Percentiles rank a stretch among this genome's conserved stretches.
phyloP scores from a whole-genome alignment of 371 early-diverging fungal genomes.

The Choanephora cucurbitarum region DNA sequence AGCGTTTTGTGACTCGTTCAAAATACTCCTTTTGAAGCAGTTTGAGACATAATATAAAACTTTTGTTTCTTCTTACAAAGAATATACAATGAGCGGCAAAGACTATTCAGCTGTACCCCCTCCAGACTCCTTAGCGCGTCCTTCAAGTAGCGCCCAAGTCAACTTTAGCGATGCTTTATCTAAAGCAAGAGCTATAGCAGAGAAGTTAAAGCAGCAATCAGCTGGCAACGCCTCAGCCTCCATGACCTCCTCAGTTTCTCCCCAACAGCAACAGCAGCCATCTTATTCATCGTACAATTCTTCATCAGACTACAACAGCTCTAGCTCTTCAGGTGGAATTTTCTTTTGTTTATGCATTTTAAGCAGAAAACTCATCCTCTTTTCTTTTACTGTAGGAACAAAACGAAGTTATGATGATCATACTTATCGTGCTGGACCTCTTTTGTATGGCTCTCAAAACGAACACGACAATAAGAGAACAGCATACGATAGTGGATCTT shows the following conservation, averaged over 20 bases:
- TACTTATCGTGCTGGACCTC: slow-evolving; percentile 18
- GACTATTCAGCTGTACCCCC: slow-evolving; percentile 50
- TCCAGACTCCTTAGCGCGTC: slow-evolving; percentile 36
- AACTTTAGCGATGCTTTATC: slow-evolving; percentile 75
- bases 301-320: too few relatives aligned
- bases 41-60: too few relatives aligned
- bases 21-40: background rate
- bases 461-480: slow-evolving; percentile 53
- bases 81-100: slow-evolving; percentile 24
- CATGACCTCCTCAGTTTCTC: slow-evolving; percentile 21
- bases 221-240: slow-evolving; percentile 13
- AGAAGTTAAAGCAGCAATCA: slow-evolving; percentile 61
- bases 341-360: too few relatives aligned
- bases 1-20: too few relatives aligned
- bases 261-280: slow-evolving; percentile 18
- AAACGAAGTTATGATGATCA: slow-evolving; percentile 38
- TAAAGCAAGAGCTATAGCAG: slow-evolving; percentile 85
- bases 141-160: slow-evolving; percentile 32
- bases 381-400: slow-evolving; percentile 24
- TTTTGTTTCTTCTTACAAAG: background rate
- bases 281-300: too few relatives aligned
- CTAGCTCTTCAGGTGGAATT: too few relatives aligned
- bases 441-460: slow-evolving; percentile 30
- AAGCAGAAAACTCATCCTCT: slow-evolving; percentile 8
- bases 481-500: slow-evolving; percentile 41